A percentile compares a stretch with the other conserved stretches of the same genome.
Evolutionary conservation across 2,329 filamentous ascomycete genomes (phyloP).

Genomic region (Raffaelea arxii): DNA sequence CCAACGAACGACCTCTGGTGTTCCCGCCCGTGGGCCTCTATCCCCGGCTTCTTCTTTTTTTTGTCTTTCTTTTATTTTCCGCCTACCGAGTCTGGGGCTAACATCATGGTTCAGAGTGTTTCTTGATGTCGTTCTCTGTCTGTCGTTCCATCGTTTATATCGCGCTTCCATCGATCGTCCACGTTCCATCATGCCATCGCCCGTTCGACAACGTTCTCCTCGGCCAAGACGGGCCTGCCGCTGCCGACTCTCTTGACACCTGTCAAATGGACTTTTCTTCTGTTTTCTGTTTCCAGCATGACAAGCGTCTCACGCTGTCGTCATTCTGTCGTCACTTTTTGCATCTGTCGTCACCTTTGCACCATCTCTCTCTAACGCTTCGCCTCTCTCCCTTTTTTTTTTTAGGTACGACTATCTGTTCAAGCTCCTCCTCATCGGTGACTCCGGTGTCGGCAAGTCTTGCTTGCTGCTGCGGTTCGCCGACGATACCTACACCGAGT

Average conservation of each 20-base stretch:
- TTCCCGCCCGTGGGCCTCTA: too few relatives aligned
- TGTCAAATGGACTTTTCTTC: neutral
- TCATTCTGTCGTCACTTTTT: neutral
- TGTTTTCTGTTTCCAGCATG: neutral
- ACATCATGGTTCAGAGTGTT: neutral
- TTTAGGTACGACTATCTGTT: constrained; percentile 99
- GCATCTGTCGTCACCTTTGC: neutral
- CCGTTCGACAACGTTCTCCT: neutral
- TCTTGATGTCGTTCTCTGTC: constrained; percentile 6
- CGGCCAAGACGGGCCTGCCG: neutral
- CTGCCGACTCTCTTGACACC: neutral
- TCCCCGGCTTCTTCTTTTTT: too few relatives aligned
- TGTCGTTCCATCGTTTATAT: neutral
- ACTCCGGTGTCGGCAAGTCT: constrained; percentile 99
- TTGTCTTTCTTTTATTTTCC: neutral
- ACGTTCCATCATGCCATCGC: neutral
- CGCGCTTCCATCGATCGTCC: neutral
- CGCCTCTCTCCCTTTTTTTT: neutral
- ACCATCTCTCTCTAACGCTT: neutral
- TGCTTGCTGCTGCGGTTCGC: constrained; percentile 96
- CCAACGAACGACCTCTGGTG: too few relatives aligned
- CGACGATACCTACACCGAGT: constrained; percentile 98
- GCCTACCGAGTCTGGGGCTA: neutral
- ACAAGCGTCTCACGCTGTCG: neutral
- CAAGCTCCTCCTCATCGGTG: constrained; percentile 99